These are phyloP conservation scores for Corinectria fuckeliana DNA, from an alignment of 2,329 filamentous ascomycete species.

Conservation along the genomic window DNA sequence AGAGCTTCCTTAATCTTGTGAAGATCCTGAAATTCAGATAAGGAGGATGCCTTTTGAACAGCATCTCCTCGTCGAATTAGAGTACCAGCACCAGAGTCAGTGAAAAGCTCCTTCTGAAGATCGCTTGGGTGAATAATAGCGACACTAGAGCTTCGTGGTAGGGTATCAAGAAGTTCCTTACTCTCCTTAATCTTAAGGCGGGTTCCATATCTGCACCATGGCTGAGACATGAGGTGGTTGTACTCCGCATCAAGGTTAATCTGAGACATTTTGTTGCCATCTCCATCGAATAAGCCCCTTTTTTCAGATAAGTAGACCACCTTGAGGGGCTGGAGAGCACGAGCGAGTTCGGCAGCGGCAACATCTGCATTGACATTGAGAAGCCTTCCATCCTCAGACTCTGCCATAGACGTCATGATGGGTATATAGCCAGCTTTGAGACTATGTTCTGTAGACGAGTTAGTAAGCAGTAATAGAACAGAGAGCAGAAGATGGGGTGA, in stretches of 20 bases:
- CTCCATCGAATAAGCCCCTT: conserved; percentile 92
- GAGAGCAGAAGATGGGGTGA: no score
- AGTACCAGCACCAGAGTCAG: conserved; percentile 92
- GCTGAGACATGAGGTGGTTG: conserved; percentile 87
- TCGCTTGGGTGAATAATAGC: conserved; percentile 97
- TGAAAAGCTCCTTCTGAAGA: conserved; percentile 95
- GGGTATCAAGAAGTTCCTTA: conserved; percentile 86
- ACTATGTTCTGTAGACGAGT: no score
- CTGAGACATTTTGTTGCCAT: conserved; percentile 91
- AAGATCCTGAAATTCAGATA: conserved; percentile 78
- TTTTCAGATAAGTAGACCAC: conserved; percentile 99
- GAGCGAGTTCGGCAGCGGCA: no score
- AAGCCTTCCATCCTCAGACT: conserved; percentile 88
- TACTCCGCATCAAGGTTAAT: conserved; percentile 99
- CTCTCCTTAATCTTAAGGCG: conserved; percentile 97
- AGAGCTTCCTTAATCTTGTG: conserved; percentile 82
- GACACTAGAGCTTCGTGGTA: conserved; percentile 93
- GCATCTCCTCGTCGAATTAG: conserved; percentile 90
- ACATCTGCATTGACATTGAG: conserved; percentile 99
- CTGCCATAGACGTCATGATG: conserved; percentile 94
- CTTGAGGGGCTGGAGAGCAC: conserved; percentile 89
- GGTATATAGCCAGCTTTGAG: conserved; percentile 90
- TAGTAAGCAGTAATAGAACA: no score
- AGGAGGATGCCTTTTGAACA: conserved; percentile 73
- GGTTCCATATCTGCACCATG: conserved; percentile 95